A percentile compares a stretch with the other conserved stretches of the same genome.
These are phyloP conservation scores for Pseudognaphalium luteoalbum DNA, from an alignment of 129 eudicot genomes.

Conservation along the genomic window DNA sequence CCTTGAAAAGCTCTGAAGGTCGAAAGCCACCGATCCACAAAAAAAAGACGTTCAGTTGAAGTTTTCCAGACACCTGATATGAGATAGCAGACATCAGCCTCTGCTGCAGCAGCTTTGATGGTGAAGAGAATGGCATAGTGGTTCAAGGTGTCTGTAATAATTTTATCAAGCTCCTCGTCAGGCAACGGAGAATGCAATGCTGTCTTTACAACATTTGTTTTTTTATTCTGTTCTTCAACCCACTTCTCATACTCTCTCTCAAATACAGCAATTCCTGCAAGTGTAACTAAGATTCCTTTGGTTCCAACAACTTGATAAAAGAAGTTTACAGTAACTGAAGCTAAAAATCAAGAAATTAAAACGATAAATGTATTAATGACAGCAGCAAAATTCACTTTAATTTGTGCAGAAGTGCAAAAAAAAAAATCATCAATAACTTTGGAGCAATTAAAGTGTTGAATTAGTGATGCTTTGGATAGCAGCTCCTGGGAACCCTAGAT, in stretches of 20 bases:
- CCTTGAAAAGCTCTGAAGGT: constrained; percentile 91
- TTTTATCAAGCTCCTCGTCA: constrained; percentile 54
- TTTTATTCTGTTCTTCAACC: constrained; percentile 78
- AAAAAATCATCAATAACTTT: background rate
- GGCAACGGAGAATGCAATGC: constrained; percentile 56
- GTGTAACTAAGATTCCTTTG: constrained; percentile 2
- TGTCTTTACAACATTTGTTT: constrained; percentile 48
- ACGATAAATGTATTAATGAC: background rate
- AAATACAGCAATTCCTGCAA: constrained; percentile 69
- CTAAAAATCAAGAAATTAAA: background rate
- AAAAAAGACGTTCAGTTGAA: constrained; percentile 80
- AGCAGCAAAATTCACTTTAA: background rate
- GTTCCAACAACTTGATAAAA: background rate
- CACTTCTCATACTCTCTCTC: constrained; percentile 68
- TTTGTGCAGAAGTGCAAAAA: background rate
- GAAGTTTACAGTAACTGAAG: background rate
- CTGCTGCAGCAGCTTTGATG: constrained; percentile 76
- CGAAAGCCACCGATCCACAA: constrained; percentile 98
- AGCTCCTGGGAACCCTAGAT: constrained; percentile 49
- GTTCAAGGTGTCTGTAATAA: constrained; percentile 53
- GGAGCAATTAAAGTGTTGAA: constrained; percentile 2
- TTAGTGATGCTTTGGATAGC: constrained; percentile 1
- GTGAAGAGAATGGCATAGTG: constrained; percentile 72
- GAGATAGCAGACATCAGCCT: constrained; percentile 80
- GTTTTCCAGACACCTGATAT: constrained; percentile 96